Base-by-base conservation (phyloP, 257 asterid species). In the Lycium barbarum region DNA sequence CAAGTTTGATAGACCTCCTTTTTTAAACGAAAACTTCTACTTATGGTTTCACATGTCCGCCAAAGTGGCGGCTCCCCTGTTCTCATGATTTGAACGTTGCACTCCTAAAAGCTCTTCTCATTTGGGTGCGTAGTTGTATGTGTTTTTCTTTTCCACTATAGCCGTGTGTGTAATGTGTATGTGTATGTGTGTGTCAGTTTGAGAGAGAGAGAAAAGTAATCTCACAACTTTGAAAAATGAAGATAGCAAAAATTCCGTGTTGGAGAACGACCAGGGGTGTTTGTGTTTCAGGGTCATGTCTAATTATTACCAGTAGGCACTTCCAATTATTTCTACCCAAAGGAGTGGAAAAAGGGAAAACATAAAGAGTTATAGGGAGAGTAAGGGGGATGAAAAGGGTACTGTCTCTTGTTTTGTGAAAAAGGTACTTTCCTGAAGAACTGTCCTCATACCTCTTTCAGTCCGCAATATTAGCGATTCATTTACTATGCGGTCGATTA, bases 331-430 rank as follows among this genome's bases (percentile, higher is more conserved):
- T 70, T 67, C 63, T 68, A 80, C 57, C 17, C 70, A n/a, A 79
- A 26, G 36, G 53, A 12, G 35, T 54, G 59, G 36, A 14, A 7
- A n/a, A 20, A 43, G 45, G 45, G 45, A 40, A 40, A 40, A 40
- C 3, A 40, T 40, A 22, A 20, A 11, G 17, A 13, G 14, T 36
- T 36, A 17, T 2, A 6, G 47, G 76, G 47, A 79, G 49, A 78
- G 81, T 43, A 59, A 53, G 82, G 84, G 45, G 66, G 40, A 73
- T 82, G 35, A 84, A 76, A 87, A 89, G 90, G 91, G 91, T 62
- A 86, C 88, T 85, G 84, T 81, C 90, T 87, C 85, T 90, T 88
- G 90, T 87, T 82, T 85, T 82, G 84, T 84, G 76, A 33, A 89
- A 89, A 89, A 84, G 82, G 83, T 81, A 55, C 73, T 84, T 87